Evolutionary conservation across 208 protist genomes (phyloP).

Genomic region (Naegleria gruberi): DNA sequence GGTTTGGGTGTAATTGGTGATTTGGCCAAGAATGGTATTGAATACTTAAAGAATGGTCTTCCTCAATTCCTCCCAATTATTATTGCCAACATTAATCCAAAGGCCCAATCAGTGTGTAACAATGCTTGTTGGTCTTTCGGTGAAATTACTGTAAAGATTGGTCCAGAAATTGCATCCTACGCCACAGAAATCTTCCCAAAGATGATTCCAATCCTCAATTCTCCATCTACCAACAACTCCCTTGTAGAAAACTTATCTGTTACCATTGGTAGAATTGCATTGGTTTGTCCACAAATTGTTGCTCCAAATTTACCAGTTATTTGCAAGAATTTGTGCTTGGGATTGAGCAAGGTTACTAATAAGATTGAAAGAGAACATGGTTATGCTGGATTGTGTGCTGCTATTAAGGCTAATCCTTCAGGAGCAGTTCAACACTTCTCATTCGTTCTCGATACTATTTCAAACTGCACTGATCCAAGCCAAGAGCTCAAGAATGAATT

Average conservation of each 20-base stretch:
- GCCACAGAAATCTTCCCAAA: constrained; percentile 34
- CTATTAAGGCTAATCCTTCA: constrained; percentile 42
- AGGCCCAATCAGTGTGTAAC: constrained; percentile 59
- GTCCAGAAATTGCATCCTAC: constrained; percentile 35
- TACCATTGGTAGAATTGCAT: constrained; percentile 54
- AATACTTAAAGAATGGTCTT: constrained; percentile 39
- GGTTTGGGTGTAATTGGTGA: constrained; percentile 65
- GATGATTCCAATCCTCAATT: constrained; percentile 51
- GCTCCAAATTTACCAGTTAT: constrained; percentile 44
- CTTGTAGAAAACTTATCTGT: constrained; percentile 60
- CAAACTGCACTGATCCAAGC: constrained; percentile 34
- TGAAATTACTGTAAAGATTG: constrained; percentile 50
- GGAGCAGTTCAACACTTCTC: constrained; percentile 31
- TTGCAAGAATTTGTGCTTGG: constrained; percentile 48
- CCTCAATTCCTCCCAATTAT: constrained; percentile 45
- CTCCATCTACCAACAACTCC: constrained; percentile 14
- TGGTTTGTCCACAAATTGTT: constrained; percentile 40
- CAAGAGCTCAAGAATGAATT: constrained; percentile 32
- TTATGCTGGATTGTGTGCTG: constrained; percentile 39
- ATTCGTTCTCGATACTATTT: constrained; percentile 46
- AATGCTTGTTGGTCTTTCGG: constrained; percentile 70
- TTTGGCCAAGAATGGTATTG: constrained; percentile 45
- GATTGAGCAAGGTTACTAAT: constrained; percentile 40
- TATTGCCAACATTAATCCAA: constrained; percentile 41
- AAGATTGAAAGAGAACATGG: constrained; percentile 53